Evolutionary conservation across 31 red algal species (phyloP).

Genomic region (Asparagopsis taxiformis): DNA sequence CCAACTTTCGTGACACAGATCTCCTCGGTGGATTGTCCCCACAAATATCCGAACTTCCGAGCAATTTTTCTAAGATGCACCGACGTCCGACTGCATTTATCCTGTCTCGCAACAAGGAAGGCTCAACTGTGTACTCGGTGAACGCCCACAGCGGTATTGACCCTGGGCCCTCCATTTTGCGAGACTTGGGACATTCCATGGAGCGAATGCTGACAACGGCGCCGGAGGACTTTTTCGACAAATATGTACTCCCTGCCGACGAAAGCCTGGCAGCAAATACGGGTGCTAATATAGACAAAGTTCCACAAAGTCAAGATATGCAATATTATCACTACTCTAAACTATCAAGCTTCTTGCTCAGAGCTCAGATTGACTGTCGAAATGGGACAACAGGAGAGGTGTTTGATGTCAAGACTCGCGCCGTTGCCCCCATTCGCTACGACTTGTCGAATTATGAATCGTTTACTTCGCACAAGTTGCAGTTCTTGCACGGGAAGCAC

Average conservation of each 20-base stretch:
- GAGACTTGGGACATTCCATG: constrained; percentile 83
- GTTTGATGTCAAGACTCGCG: constrained; percentile 96
- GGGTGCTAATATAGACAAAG: neutral
- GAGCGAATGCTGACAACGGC: constrained; percentile 82
- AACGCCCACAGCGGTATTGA: constrained; percentile 46
- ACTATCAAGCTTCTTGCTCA: constrained; percentile 72
- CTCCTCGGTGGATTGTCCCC: constrained; percentile 72
- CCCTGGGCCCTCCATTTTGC: constrained; percentile 48
- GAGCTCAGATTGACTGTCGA: constrained; percentile 90
- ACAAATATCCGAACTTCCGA: constrained; percentile 51
- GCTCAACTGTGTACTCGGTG: constrained; percentile 32
- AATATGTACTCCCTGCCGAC: constrained; percentile 32
- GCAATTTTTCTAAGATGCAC: constrained; percentile 68
- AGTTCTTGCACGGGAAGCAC: constrained; percentile 54
- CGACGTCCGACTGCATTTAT: constrained; percentile 64
- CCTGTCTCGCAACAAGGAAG: constrained; percentile 12
- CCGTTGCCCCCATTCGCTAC: constrained; percentile 85
- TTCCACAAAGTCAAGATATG: neutral
- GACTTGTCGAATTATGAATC: constrained; percentile 68
- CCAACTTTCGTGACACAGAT: constrained; percentile 71
- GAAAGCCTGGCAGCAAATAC: neutral
- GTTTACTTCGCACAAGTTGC: constrained; percentile 38
- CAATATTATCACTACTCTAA: constrained; percentile 82
- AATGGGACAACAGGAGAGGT: constrained; percentile 65
- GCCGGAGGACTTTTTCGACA: constrained; percentile 38